phyloP scores from a whole-genome alignment of 495 filamentous ascomycete species.

The Tetracladium setigerum region DNA sequence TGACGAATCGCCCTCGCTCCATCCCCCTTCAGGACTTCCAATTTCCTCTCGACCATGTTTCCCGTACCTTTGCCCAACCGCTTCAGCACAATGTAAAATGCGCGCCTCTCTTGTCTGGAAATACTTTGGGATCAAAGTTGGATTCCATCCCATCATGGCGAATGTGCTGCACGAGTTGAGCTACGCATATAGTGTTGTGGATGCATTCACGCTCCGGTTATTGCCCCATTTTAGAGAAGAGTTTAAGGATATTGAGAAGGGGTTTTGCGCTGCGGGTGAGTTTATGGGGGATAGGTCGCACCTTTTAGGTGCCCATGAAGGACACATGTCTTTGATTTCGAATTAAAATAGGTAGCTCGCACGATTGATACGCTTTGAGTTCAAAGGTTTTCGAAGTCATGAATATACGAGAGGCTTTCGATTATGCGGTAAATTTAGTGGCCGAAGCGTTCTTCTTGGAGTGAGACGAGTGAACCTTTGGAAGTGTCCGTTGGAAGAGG shows the following conservation, averaged over 20 bases:
- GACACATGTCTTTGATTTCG: too few species aligned
- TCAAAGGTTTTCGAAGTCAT: too few species aligned
- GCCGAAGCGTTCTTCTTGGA: too few species aligned
- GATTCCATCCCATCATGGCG: constrained; percentile 3
- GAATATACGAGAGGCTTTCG: too few species aligned
- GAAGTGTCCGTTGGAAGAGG: too few species aligned
- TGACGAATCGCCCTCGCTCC: constrained; percentile 3
- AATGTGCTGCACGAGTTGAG: constrained; percentile 7
- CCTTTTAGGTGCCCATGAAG: too few species aligned
- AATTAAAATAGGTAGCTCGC: too few species aligned
- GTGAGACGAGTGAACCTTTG: too few species aligned
- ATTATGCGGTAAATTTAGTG: too few species aligned
- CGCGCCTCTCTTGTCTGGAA: constrained; percentile 3
- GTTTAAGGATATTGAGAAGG: constrained; percentile 1
- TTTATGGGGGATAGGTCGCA: too few species aligned
- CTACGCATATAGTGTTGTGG: constrained; percentile 4
- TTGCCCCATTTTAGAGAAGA: background rate
- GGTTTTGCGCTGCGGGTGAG: too few species aligned
- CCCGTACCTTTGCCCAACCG: background rate
- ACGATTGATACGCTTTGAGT: too few species aligned
- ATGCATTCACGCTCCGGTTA: constrained; percentile 5
- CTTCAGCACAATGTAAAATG: background rate
- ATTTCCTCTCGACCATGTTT: background rate
- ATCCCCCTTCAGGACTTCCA: background rate
- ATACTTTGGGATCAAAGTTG: background rate